Conservation (phyloP, 176 grass and related monocot genomes). For the Avena eriantha region DNA sequence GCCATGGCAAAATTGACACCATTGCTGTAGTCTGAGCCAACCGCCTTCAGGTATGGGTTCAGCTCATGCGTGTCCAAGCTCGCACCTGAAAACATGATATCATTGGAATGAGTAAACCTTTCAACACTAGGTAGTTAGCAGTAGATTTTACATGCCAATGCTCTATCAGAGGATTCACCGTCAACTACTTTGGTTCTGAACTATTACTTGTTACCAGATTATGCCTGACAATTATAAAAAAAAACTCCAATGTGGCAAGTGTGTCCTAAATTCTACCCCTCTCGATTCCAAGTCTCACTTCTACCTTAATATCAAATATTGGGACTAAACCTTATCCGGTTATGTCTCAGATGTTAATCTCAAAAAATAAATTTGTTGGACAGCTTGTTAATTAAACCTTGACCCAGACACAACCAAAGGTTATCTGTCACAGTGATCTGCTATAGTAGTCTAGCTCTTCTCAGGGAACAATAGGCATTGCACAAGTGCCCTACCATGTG, state of each 20-base stretch:
- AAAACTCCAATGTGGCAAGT: background rate
- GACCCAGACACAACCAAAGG: background rate
- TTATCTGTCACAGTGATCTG: background rate
- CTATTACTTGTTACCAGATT: background rate
- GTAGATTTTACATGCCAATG: background rate
- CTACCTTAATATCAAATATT: background rate
- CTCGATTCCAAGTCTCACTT: background rate
- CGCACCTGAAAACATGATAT: constrained; percentile 55
- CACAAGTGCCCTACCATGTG: constrained; percentile 38
- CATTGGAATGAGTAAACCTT: background rate
- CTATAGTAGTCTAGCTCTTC: too few species aligned
- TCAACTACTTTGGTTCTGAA: background rate
- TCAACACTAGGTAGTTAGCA: background rate
- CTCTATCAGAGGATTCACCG: background rate
- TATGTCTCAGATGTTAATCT: background rate
- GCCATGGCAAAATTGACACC: constrained; percentile 87
- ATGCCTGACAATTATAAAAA: background rate
- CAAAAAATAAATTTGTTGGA: background rate
- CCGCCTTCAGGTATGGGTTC: constrained; percentile 73
- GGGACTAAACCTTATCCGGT: background rate
- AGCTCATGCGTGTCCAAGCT: constrained; percentile 66
- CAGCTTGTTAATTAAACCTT: constrained; percentile 16
- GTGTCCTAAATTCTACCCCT: background rate
- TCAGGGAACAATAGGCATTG: background rate
- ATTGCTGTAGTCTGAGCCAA: constrained; percentile 83